Conservation (phyloP, 2,329 filamentous ascomycete genomes). For the Coccinonectria pachysandricola region DNA sequence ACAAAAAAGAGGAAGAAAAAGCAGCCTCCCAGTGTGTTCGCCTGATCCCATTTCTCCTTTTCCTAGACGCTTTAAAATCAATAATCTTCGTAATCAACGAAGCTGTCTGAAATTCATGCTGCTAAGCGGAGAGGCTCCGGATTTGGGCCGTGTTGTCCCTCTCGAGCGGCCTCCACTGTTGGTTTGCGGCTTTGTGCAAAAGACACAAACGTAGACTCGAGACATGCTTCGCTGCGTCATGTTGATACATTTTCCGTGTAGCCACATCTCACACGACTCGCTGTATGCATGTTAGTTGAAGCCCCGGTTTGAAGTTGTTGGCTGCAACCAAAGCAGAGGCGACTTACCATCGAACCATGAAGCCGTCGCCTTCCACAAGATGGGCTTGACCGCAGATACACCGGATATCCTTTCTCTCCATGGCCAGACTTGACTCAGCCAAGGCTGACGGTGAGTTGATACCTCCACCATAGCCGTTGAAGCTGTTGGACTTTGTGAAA, state of each 20-base stretch:
- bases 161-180: conserved; percentile 36
- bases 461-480: conserved; percentile 23
- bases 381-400: conserved; percentile 45
- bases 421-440: conserved; percentile 35
- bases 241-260: conserved; percentile 54
- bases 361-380: conserved; percentile 36
- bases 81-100: conserved; percentile 21
- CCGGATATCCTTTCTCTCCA: conserved; percentile 35
- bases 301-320: conserved; percentile 1
- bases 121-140: conserved; percentile 28
- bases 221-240: conserved; percentile 47
- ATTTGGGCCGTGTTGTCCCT: conserved; percentile 18
- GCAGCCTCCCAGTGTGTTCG: conserved; percentile 8
- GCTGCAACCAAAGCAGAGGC: neutral
- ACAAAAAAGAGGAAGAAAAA: conserved; percentile 5
- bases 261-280: conserved; percentile 55
- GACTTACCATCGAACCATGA: conserved; percentile 55
- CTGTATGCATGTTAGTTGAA: conserved; percentile 26
- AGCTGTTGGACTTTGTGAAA: conserved; percentile 22
- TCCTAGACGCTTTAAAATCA: conserved; percentile 9
- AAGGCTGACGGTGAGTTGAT: conserved; percentile 42
- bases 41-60: conserved; percentile 10
- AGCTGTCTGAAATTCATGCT: conserved; percentile 34
- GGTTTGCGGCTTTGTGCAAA: conserved; percentile 50
- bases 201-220: conserved; percentile 52